Percentiles rank a stretch among this genome's conserved stretches.
These are phyloP conservation scores for Emericellopsis cladophorae DNA, from an alignment of 2,329 filamentous ascomycete species.

Conservation along the genomic window DNA sequence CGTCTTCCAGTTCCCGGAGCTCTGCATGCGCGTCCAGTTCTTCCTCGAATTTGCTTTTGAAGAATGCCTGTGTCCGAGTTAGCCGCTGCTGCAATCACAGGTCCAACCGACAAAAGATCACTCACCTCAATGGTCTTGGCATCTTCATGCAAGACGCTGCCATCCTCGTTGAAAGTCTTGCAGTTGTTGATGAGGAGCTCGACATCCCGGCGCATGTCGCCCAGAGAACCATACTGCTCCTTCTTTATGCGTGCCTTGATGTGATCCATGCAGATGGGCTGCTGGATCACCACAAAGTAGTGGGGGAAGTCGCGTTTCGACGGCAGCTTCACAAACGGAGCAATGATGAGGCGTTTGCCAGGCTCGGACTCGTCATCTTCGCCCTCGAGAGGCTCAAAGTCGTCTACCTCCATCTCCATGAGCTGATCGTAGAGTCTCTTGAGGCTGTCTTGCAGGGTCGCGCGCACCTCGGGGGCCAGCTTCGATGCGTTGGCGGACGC, in stretches of 20 bases:
- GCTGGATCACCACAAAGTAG: constrained; percentile 88
- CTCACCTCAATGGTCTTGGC: constrained; percentile 85
- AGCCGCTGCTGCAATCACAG: constrained; percentile 8
- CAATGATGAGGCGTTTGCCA: constrained; percentile 70
- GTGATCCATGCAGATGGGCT: constrained; percentile 91
- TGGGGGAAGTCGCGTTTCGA: constrained; percentile 84
- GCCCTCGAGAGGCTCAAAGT: constrained; percentile 39
- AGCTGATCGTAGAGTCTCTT: constrained; percentile 66
- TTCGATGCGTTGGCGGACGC: constrained; percentile 22
- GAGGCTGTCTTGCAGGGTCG: constrained; percentile 67
- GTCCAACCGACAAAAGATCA: background rate
- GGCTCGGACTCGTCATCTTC: constrained; percentile 46
- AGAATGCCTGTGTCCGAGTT: constrained; percentile 38
- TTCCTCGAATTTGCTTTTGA: constrained; percentile 38
- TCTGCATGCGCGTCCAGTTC: constrained; percentile 41
- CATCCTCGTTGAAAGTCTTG: constrained; percentile 92
- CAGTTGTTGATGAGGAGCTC: constrained; percentile 81
- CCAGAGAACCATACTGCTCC: constrained; percentile 75
- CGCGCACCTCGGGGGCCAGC: constrained; percentile 57
- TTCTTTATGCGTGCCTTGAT: constrained; percentile 94
- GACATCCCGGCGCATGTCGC: constrained; percentile 73
- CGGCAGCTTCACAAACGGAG: constrained; percentile 85
- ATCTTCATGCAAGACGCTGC: constrained; percentile 82
- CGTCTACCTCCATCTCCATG: constrained; percentile 75
- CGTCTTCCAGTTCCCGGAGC: constrained; percentile 41